Percentiles rank a stretch among this genome's conserved stretches.
Conservation (phyloP, 2,329 filamentous ascomycete species). For the Pseudocercospora musae region DNA sequence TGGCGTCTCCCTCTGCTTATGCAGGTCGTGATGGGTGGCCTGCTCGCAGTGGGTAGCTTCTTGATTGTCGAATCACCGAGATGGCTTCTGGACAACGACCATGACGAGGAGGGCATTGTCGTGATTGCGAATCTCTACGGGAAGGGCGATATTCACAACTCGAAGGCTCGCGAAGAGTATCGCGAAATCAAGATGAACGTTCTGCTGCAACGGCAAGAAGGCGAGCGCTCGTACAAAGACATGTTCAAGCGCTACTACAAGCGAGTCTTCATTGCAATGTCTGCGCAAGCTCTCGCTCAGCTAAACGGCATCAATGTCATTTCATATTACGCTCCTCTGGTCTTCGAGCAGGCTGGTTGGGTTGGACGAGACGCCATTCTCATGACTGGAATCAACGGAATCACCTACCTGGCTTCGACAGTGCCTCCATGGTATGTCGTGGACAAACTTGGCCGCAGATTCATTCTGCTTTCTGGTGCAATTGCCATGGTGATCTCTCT, state of each 20-base stretch:
- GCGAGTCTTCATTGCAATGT: conserved; percentile 98
- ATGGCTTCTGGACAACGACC: conserved; percentile 96
- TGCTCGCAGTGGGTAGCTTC: conserved; percentile 81
- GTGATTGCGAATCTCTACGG: conserved; percentile 98
- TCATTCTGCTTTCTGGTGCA: conserved; percentile 86
- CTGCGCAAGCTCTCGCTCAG: conserved; percentile 90
- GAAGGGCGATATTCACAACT: conserved; percentile 88
- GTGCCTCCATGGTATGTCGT: conserved; percentile 97
- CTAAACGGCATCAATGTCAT: conserved; percentile 99
- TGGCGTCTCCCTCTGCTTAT: conserved; percentile 88
- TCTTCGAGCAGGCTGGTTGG: conserved; percentile 98
- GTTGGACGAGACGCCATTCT: conserved; percentile 82
- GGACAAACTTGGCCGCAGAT: conserved; percentile 82
- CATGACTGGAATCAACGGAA: conserved; percentile 95
- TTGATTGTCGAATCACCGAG: conserved; percentile 95
- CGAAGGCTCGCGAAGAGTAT: conserved; percentile 91
- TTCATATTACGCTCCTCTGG: conserved; percentile 94
- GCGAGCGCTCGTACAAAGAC: conserved; percentile 82
- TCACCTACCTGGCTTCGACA: conserved; percentile 86
- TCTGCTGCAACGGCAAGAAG: conserved; percentile 86
- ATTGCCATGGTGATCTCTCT: conserved; percentile 85
- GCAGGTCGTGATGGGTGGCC: conserved; percentile 90
- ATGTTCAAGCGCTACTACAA: conserved; percentile 94
- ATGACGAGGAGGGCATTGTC: conserved; percentile 96
- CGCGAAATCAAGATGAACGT: conserved; percentile 99